These are phyloP conservation scores for Mucor racemosus DNA, from an alignment of 371 early-diverging fungal species.

Conservation along the genomic window DNA sequence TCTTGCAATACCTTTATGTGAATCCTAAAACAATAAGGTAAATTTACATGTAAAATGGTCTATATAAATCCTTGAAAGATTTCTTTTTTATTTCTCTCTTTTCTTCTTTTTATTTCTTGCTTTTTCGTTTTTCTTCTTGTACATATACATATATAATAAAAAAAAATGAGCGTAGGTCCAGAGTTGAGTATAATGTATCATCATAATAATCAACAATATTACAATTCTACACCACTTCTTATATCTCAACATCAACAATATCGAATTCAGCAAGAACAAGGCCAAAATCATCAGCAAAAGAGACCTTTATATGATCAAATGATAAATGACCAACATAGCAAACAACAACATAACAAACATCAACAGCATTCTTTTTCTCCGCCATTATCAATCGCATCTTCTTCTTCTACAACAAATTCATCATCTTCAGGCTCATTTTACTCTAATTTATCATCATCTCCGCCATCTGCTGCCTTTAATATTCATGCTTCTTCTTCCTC, in stretches of 20 bases:
- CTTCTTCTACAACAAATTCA: slow-evolving; percentile 1
- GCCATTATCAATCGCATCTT: slow-evolving; percentile 18
- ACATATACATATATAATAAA: not conserved
- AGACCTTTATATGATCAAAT: slow-evolving; percentile 7
- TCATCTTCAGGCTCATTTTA: not conserved
- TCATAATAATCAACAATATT: slow-evolving; percentile 8
- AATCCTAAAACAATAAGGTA: not conserved
- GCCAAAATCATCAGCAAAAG: not conserved
- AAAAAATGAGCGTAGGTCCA: slow-evolving; percentile 21
- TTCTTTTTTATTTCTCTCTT: slow-evolving; percentile 8
- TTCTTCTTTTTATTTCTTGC: slow-evolving; percentile 17
- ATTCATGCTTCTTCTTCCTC: not conserved
- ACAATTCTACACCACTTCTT: slow-evolving; percentile 9
- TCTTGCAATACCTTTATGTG: not conserved
- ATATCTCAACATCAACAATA: slow-evolving; percentile 15
- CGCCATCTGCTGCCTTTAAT: not conserved
- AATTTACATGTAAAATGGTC: not conserved
- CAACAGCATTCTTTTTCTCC: slow-evolving; percentile 10
- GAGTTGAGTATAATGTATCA: slow-evolving; percentile 20
- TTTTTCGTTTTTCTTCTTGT: slow-evolving; percentile 12
- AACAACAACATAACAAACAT: slow-evolving; percentile 6
- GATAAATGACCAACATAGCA: not conserved
- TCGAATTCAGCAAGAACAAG: slow-evolving; percentile 4
- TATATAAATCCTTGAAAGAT: not conserved
- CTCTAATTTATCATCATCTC: not conserved